phyloP scores from a whole-genome alignment of 495 filamentous ascomycete species.

The Neurospora sp. region DNA sequence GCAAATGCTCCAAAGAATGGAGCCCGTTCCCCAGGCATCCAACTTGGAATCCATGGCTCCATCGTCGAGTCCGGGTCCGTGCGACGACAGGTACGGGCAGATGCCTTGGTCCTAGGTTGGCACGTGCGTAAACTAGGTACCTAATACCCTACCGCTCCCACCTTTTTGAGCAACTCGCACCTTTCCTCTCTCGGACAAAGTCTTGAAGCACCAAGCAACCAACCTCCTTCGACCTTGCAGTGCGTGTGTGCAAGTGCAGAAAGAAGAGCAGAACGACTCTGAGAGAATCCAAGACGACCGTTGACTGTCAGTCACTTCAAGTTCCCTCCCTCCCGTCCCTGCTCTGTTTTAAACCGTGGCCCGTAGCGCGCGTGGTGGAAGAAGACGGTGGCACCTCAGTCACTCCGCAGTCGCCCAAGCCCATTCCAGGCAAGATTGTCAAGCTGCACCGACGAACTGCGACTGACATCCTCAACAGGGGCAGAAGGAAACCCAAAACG shows the following conservation, averaged over 20 bases:
- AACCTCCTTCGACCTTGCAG: background rate
- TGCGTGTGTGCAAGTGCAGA: background rate
- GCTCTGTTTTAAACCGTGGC: constrained; percentile 9
- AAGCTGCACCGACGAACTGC: constrained; percentile 12
- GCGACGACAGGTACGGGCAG: background rate
- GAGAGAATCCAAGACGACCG: background rate
- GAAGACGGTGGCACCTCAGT: constrained; percentile 35
- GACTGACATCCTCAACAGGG: background rate
- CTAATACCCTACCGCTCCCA: background rate
- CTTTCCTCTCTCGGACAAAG: background rate
- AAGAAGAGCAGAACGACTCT: background rate
- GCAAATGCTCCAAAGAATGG: background rate
- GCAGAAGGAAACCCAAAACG: background rate
- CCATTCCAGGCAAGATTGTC: constrained; percentile 34
- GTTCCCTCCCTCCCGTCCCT: background rate
- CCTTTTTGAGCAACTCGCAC: background rate
- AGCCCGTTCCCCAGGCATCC: background rate
- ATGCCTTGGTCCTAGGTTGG: background rate
- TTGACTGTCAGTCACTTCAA: background rate
- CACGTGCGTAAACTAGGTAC: background rate
- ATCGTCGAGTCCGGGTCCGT: background rate
- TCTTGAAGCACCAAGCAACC: background rate
- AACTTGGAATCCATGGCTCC: background rate
- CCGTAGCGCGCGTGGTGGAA: constrained; percentile 29
- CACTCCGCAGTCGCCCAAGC: constrained; percentile 49